These are phyloP conservation scores for Trichoderma gracile DNA, from an alignment of 2,329 filamentous ascomycete genomes.

Conservation along the genomic window DNA sequence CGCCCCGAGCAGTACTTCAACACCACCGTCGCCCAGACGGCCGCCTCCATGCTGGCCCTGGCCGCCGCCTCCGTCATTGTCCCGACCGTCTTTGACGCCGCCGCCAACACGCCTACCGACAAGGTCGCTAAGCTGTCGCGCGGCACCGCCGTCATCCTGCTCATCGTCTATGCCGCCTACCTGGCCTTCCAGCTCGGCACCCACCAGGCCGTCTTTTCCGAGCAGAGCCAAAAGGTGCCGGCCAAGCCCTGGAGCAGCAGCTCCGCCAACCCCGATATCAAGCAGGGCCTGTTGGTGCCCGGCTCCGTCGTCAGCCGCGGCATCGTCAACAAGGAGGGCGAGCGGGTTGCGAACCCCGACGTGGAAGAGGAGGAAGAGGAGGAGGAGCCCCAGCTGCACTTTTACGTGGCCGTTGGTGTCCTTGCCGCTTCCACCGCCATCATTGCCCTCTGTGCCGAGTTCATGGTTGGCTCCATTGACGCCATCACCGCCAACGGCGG, in stretches of 20 bases:
- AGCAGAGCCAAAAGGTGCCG: constrained; percentile 74
- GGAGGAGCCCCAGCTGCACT: constrained; percentile 72
- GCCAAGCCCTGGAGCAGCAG: constrained; percentile 49
- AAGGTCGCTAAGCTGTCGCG: constrained; percentile 67
- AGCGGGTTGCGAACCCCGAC: constrained; percentile 48
- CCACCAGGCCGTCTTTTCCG: constrained; percentile 77
- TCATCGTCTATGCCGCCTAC: constrained; percentile 81
- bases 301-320: background rate
- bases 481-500: constrained; percentile 60
- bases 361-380: constrained; percentile 63
- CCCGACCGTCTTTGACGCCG: constrained; percentile 77
- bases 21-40: constrained; percentile 86
- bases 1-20: constrained; percentile 87
- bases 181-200: constrained; percentile 91
- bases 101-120: constrained; percentile 42
- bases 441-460: constrained; percentile 80
- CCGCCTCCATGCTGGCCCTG: constrained; percentile 75
- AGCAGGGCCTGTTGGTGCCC: constrained; percentile 38
- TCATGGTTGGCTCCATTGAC: constrained; percentile 73
- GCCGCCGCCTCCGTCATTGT: constrained; percentile 83
- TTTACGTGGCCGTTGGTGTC: constrained; percentile 70
- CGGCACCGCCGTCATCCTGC: constrained; percentile 75
- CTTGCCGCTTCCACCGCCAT: constrained; percentile 73
- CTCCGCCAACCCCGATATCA: constrained; percentile 38
- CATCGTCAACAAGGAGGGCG: constrained; percentile 33